phyloP scores from a whole-genome alignment of 2,329 filamentous ascomycete genomes.

The Aureobasidium sp. region DNA sequence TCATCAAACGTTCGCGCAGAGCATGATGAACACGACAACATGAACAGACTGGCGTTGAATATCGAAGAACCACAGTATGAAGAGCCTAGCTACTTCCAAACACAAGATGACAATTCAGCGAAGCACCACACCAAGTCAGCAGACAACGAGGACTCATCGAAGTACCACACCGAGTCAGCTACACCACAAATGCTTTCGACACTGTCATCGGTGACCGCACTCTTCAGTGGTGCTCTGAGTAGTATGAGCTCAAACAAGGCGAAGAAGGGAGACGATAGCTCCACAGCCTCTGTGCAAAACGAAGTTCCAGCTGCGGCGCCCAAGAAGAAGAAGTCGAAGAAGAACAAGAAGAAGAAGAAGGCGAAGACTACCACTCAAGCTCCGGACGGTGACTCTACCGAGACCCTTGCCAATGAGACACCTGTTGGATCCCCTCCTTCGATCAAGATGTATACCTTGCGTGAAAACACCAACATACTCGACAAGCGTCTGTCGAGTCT shows the following conservation, averaged over 20 bases:
- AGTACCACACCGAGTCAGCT: not conserved
- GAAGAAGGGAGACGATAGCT: not conserved
- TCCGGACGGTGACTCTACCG: not conserved
- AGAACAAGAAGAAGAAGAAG: conserved; percentile 11
- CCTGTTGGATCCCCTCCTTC: not conserved
- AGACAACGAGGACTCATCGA: not conserved
- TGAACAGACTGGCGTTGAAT: not conserved
- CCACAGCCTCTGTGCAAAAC: not conserved
- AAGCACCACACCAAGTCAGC: not conserved
- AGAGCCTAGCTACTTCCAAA: not conserved
- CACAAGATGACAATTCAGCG: not conserved
- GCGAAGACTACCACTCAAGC: not conserved
- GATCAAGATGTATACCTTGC: not conserved
- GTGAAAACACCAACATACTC: not conserved
- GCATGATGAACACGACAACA: not conserved
- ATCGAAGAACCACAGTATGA: not conserved
- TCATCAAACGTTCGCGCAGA: not conserved
- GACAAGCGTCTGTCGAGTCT: not conserved
- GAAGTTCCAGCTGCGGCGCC: not conserved
- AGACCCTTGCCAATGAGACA: not conserved
- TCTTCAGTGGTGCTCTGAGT: not conserved
- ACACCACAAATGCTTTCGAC: not conserved
- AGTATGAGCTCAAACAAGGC: conserved; percentile 1
- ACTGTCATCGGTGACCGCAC: not conserved
- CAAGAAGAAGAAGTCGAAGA: not conserved